Conservation (phyloP, 2,329 filamentous ascomycete genomes). For the Elsinoe fawcettii region DNA sequence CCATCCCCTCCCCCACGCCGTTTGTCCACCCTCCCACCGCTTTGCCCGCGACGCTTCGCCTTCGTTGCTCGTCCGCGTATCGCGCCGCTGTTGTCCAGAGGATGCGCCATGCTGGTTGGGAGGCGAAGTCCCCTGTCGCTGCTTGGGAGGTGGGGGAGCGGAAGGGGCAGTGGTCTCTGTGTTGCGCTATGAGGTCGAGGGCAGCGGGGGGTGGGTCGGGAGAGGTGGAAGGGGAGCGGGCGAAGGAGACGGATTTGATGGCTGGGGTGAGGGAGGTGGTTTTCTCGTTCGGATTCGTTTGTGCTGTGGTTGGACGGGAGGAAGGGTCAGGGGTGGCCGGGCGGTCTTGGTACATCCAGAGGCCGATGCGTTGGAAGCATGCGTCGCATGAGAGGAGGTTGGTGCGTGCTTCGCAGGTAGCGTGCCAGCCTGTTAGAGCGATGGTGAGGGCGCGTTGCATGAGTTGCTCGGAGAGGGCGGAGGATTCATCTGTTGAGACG, state of each 20-base stretch:
- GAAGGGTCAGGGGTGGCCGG: slow-evolving; percentile 7
- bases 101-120: slow-evolving; percentile 28
- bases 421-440: slow-evolving; percentile 43
- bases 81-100: slow-evolving; percentile 27
- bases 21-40: not conserved
- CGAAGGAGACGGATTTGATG: not conserved
- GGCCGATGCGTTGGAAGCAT: slow-evolving; percentile 77
- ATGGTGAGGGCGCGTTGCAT: slow-evolving; percentile 25
- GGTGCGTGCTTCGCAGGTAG: slow-evolving; percentile 52
- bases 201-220: slow-evolving; percentile 17
- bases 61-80: slow-evolving; percentile 26
- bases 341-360: slow-evolving; percentile 83
- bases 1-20: slow-evolving; percentile 4
- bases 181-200: slow-evolving; percentile 28
- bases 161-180: slow-evolving; percentile 34
- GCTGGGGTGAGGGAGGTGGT: not conserved
- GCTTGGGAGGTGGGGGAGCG: slow-evolving; percentile 28
- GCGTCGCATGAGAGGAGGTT: slow-evolving; percentile 74
- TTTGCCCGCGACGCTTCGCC: slow-evolving; percentile 20
- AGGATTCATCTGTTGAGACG: not conserved
- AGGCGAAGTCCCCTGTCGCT: slow-evolving; percentile 27
- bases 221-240: not conserved
- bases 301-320: slow-evolving; percentile 19
- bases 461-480: not conserved
- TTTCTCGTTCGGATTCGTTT: slow-evolving; percentile 25